Conservation (phyloP, 305 asterid genomes). For the Fraxinus albicans region DNA sequence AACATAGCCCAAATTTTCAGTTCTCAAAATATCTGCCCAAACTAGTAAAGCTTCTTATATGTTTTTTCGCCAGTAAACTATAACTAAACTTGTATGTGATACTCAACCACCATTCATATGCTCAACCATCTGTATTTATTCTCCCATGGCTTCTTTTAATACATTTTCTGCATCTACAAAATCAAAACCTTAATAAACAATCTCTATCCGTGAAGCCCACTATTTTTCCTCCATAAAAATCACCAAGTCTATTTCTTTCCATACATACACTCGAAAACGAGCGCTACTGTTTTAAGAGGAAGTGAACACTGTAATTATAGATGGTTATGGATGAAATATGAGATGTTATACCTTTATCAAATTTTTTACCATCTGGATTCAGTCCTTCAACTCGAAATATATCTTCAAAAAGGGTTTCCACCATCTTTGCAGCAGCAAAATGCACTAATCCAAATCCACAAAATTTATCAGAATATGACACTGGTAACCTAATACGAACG, state of each 20-base stretch:
- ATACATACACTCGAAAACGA: background rate
- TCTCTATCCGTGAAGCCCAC: background rate
- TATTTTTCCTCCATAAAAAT: background rate
- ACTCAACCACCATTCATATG: background rate
- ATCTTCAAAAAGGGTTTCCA: constrained; percentile 76
- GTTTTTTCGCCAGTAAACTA: background rate
- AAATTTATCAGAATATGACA: background rate
- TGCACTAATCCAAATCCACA: constrained; percentile 18
- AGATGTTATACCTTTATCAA: constrained; percentile 58
- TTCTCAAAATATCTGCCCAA: background rate
- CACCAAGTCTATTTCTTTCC: background rate
- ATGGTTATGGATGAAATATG: background rate
- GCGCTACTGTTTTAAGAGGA: background rate
- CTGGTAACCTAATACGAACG: background rate
- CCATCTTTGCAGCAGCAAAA: constrained; percentile 42
- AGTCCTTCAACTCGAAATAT: constrained; percentile 56
- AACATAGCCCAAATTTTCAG: background rate
- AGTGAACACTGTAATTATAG: background rate
- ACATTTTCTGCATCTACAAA: background rate
- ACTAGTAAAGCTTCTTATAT: background rate
- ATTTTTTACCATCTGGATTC: constrained; percentile 81
- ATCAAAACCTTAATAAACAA: background rate
- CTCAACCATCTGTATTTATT: background rate
- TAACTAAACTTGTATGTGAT: background rate
- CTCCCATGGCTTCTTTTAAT: background rate